Conservation (phyloP, 768 basidiomycete species). For the Rhizopogon sp. region DNA sequence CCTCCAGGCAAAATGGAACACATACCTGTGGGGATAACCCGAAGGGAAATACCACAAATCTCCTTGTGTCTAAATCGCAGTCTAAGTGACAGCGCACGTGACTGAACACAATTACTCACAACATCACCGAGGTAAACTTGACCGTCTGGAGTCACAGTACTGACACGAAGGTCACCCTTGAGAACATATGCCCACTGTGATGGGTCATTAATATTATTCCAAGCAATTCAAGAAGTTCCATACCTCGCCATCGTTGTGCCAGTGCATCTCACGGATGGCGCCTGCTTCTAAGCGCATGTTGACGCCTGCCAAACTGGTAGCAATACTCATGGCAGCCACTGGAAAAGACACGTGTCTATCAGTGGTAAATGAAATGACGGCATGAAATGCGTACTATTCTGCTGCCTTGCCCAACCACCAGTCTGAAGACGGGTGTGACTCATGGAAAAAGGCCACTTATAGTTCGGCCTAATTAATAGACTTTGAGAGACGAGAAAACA, state of each 20-base stretch:
- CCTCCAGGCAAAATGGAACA: too few relatives aligned
- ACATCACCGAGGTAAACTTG: constrained; percentile 49
- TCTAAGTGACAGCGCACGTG: constrained; percentile 16
- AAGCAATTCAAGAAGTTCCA: not conserved
- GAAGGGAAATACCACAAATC: constrained; percentile 61
- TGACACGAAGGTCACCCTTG: constrained; percentile 42
- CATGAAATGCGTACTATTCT: constrained; percentile 39
- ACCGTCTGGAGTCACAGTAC: constrained; percentile 48
- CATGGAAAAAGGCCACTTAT: constrained; percentile 61
- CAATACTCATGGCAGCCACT: constrained; percentile 38
- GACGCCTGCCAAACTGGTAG: constrained; percentile 34
- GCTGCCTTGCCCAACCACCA: constrained; percentile 66
- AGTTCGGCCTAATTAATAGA: constrained; percentile 31
- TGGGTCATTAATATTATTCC: not conserved
- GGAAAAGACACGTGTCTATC: constrained; percentile 14
- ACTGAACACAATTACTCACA: constrained; percentile 27
- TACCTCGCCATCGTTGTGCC: constrained; percentile 35
- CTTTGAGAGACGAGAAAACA: not conserved
- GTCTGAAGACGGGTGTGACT: constrained; percentile 55
- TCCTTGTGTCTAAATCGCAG: constrained; percentile 18
- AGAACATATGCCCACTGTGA: constrained; percentile 50
- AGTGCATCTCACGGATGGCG: constrained; percentile 41
- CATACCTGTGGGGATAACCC: constrained; percentile 43
- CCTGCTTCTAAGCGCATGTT: constrained; percentile 39
- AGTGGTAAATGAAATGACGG: not conserved